Percentiles rank a stretch among this genome's conserved stretches.
phyloP scores from a whole-genome alignment of 768 basidiomycete genomes.

The Lentinula detonsa region DNA sequence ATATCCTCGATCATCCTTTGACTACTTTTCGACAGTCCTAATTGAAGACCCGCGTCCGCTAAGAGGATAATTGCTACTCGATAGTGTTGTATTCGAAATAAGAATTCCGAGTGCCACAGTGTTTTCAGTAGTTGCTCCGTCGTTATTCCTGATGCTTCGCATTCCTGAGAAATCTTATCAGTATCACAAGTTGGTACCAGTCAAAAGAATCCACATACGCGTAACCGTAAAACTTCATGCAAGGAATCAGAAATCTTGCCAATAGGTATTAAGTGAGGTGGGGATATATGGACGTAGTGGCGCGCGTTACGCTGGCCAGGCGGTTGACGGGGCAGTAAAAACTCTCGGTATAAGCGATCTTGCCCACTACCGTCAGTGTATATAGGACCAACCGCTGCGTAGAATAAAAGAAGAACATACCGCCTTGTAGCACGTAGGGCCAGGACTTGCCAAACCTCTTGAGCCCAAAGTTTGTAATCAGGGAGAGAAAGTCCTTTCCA shows the following conservation, averaged over 20 bases:
- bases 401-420: slow-evolving; percentile 26
- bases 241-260: slow-evolving; percentile 34
- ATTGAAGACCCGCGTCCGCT: slow-evolving; percentile 75
- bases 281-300: slow-evolving; percentile 40
- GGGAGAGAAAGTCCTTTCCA: slow-evolving; percentile 63
- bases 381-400: not conserved
- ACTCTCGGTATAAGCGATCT: slow-evolving; percentile 57
- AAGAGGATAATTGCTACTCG: slow-evolving; percentile 65
- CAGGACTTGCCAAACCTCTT: slow-evolving; percentile 74
- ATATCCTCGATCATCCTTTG: slow-evolving; percentile 67
- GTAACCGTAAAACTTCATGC: slow-evolving; percentile 39
- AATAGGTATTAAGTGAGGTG: slow-evolving; percentile 25
- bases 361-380: slow-evolving; percentile 44
- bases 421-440: slow-evolving; percentile 62
- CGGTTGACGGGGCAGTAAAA: slow-evolving; percentile 55
- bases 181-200: not conserved
- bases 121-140: slow-evolving; percentile 65
- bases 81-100: slow-evolving; percentile 61
- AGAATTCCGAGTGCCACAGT: slow-evolving; percentile 78
- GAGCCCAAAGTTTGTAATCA: slow-evolving; percentile 70
- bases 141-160: slow-evolving; percentile 53
- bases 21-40: slow-evolving; percentile 66
- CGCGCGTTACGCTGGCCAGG: slow-evolving; percentile 46
- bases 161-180: slow-evolving; percentile 35
- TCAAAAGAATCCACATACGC: slow-evolving; percentile 24